Evolutionary conservation across 768 basidiomycete genomes (phyloP).

Genomic region (Porphyrellus cyaneotinctus): DNA sequence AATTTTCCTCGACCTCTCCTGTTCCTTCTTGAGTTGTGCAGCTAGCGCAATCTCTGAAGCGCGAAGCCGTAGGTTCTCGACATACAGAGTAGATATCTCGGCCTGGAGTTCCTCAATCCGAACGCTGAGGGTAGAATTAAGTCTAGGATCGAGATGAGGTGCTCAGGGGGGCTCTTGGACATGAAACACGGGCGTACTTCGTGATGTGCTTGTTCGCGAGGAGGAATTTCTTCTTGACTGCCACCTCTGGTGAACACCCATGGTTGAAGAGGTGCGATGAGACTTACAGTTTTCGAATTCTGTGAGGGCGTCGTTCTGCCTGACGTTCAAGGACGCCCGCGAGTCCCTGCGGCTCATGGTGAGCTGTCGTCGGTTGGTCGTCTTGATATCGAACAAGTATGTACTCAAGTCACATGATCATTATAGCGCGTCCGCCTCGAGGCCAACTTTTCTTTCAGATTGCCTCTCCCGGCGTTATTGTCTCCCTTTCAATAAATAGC

Average conservation of each 20-base stretch:
- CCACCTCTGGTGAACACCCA: conserved; percentile 24
- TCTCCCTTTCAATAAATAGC: conserved; percentile 20
- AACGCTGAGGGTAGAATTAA: conserved; percentile 81
- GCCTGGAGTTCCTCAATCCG: conserved; percentile 82
- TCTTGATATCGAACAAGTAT: conserved; percentile 33
- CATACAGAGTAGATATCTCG: conserved; percentile 76
- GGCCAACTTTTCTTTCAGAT: conserved; percentile 26
- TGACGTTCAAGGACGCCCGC: conserved; percentile 49
- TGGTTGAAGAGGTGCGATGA: conserved; percentile 4
- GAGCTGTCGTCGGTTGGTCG: conserved; percentile 22
- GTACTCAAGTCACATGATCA: conserved; percentile 28
- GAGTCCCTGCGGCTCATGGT: conserved; percentile 35
- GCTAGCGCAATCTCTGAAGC: conserved; percentile 75
- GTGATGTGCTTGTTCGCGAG: conserved; percentile 91
- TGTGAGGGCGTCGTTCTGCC: conserved; percentile 75
- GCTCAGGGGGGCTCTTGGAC: conserved; percentile 7
- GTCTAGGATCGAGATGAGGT: conserved; percentile 38
- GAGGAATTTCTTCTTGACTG: conserved; percentile 91
- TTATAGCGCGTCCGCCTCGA: conserved; percentile 28
- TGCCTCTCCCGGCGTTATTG: conserved; percentile 19
- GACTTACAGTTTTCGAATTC: conserved; percentile 82
- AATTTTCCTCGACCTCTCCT: conserved; percentile 69
- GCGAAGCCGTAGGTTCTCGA: conserved; percentile 78
- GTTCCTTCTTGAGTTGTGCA: conserved; percentile 75
- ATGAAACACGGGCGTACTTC: conserved; percentile 49